phyloP scores from a whole-genome alignment of 441 rosid species.

The Aquilaria agallochum region DNA sequence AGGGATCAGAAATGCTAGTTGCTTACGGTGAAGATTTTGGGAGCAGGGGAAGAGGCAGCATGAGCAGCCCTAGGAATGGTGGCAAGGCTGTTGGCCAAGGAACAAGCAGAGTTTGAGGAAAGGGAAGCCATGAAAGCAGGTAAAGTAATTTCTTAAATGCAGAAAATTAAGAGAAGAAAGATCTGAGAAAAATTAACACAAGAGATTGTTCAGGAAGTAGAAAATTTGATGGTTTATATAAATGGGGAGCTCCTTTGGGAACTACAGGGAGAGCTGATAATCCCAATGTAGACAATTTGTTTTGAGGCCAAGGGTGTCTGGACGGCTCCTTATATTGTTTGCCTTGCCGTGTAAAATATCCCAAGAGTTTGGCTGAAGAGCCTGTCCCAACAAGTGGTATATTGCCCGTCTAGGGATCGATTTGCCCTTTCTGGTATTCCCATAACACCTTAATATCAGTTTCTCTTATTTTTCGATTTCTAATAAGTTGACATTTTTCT shows the following conservation, averaged over 20 bases:
- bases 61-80: slow-evolving; percentile 9
- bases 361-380: too few relatives aligned
- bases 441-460: too few relatives aligned
- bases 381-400: too few relatives aligned
- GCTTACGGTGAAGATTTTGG: slow-evolving; percentile 32
- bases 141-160: background rate
- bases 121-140: slow-evolving; percentile 31
- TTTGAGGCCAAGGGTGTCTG: slow-evolving; percentile 18
- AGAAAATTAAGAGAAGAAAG: background rate
- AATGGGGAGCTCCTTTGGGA: slow-evolving; percentile 8
- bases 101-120: slow-evolving; percentile 23
- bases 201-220: slow-evolving; percentile 6
- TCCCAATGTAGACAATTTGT: slow-evolving; percentile 24
- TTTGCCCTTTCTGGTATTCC: too few relatives aligned
- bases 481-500: too few relatives aligned
- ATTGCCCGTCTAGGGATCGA: too few relatives aligned
- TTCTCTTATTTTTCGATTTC: too few relatives aligned
- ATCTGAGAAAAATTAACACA: background rate
- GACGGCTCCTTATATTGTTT: slow-evolving; percentile 20
- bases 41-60: slow-evolving; percentile 12
- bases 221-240: background rate
- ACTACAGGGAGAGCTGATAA: slow-evolving; percentile 16
- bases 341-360: too few relatives aligned
- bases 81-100: slow-evolving; percentile 23
- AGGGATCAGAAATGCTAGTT: background rate